A percentile compares a stretch with the other conserved stretches of the same genome.
phyloP scores from a whole-genome alignment of 2,329 filamentous ascomycete species.

The Aspergillus fijiensis region DNA sequence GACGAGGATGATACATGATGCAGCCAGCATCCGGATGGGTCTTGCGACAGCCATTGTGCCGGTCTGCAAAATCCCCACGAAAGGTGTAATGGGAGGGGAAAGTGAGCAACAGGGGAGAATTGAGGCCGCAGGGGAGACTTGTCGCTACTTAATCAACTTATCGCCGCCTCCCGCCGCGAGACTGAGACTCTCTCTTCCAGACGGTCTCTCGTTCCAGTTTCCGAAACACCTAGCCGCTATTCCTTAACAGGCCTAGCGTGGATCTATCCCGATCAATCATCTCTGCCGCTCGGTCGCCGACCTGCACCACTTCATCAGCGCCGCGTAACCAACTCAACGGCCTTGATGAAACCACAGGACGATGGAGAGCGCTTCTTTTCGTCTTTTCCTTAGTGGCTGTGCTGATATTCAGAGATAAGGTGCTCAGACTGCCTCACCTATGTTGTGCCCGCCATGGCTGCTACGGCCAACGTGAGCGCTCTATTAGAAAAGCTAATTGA shows the following conservation, averaged over 20 bases:
- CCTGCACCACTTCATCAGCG: constrained; percentile 16
- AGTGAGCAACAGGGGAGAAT: constrained; percentile 3
- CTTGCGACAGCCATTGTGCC: constrained; percentile 75
- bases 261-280: background rate
- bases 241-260: constrained; percentile 27
- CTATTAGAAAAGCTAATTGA: constrained; percentile 71
- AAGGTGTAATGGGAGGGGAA: constrained; percentile 17
- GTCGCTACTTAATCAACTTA: constrained; percentile 2
- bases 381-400: background rate
- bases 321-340: constrained; percentile 14
- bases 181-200: no score
- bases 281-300: background rate
- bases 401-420: background rate
- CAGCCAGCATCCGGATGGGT: constrained; percentile 76
- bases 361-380: background rate
- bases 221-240: constrained; percentile 19
- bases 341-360: background rate
- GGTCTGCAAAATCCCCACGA: constrained; percentile 18
- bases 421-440: background rate
- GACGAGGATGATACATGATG: constrained; percentile 70
- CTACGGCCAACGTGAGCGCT: constrained; percentile 62
- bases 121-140: constrained; percentile 3
- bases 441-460: constrained; percentile 59
- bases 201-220: no score
- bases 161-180: constrained; percentile 3